Conservation (phyloP, 1,139 yeast species). For the Saccharomyces hybrid region DNA sequence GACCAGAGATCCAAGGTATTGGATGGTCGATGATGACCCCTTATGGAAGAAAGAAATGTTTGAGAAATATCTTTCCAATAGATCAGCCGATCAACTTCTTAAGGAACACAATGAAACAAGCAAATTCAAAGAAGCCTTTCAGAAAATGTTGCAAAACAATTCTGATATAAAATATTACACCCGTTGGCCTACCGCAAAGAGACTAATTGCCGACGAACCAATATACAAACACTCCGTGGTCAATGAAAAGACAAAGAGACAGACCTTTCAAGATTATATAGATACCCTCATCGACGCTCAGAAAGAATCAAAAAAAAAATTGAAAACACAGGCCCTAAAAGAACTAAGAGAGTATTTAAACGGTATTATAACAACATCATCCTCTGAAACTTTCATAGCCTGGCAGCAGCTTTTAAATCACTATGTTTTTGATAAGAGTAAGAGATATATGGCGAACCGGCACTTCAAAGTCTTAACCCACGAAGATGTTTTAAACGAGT, state of each 20-base stretch:
- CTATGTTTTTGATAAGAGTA: slow-evolving; percentile 42
- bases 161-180: slow-evolving; percentile 47
- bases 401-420: slow-evolving; percentile 24
- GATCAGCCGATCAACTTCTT: slow-evolving; percentile 47
- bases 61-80: slow-evolving; percentile 53
- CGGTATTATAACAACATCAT: slow-evolving; percentile 18
- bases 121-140: slow-evolving; percentile 48
- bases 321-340: slow-evolving; percentile 42
- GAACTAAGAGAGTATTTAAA: slow-evolving; percentile 45
- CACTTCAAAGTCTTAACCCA: slow-evolving; percentile 47
- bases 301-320: slow-evolving; percentile 33
- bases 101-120: slow-evolving; percentile 47
- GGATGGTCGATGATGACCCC: slow-evolving; percentile 57
- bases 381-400: slow-evolving; percentile 6
- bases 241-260: slow-evolving; percentile 47
- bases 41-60: slow-evolving; percentile 52
- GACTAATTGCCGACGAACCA: slow-evolving; percentile 52
- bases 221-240: slow-evolving; percentile 57
- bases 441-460: slow-evolving; percentile 51
- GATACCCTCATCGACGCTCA: slow-evolving; percentile 33
- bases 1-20: slow-evolving; percentile 55
- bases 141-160: slow-evolving; percentile 37
- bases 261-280: slow-evolving; percentile 46
- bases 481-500: slow-evolving; percentile 49
- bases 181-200: slow-evolving; percentile 56